These are phyloP conservation scores for Umbelopsis ramanniana DNA, from an alignment of 192 early-diverging fungal genomes.

Conservation along the genomic window DNA sequence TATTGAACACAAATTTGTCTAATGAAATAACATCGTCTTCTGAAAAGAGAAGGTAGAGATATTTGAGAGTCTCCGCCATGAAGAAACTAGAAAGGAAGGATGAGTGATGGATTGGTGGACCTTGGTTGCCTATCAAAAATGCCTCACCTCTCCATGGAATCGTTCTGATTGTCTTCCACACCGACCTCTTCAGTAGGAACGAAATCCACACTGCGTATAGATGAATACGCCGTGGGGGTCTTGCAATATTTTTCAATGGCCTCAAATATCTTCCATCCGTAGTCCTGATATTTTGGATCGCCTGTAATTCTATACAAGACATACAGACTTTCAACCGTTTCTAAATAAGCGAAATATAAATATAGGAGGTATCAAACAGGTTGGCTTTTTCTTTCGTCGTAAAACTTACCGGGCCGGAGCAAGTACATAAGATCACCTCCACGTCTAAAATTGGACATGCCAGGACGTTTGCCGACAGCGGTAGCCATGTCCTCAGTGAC, in stretches of 20 bases:
- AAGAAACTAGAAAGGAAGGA: constrained; percentile 66
- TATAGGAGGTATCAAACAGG: too few relatives aligned
- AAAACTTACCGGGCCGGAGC: neutral
- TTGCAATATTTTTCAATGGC: constrained; percentile 56
- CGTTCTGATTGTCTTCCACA: constrained; percentile 14
- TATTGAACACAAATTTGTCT: constrained; percentile 88
- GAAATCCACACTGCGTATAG: constrained; percentile 42
- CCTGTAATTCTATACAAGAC: constrained; percentile 77
- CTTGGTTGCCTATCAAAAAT: too few relatives aligned
- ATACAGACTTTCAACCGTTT: constrained; percentile 76
- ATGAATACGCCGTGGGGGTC: constrained; percentile 50
- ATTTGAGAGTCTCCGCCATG: constrained; percentile 93
- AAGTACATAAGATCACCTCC: constrained; percentile 13
- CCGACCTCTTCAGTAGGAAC: neutral
- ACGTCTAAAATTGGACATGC: neutral
- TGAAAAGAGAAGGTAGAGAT: constrained; percentile 86
- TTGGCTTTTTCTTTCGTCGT: neutral
- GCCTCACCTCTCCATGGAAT: constrained; percentile 39
- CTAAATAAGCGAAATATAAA: constrained; percentile 29
- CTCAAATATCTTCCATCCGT: constrained; percentile 68
- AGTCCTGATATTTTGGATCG: constrained; percentile 66
- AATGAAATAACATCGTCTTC: constrained; percentile 65
- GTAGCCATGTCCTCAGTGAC: neutral
- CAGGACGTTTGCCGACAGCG: neutral
- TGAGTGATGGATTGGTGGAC: neutral